Evolutionary conservation across 768 basidiomycete genomes (phyloP).

Genomic region (Tephrocybe rancida): DNA sequence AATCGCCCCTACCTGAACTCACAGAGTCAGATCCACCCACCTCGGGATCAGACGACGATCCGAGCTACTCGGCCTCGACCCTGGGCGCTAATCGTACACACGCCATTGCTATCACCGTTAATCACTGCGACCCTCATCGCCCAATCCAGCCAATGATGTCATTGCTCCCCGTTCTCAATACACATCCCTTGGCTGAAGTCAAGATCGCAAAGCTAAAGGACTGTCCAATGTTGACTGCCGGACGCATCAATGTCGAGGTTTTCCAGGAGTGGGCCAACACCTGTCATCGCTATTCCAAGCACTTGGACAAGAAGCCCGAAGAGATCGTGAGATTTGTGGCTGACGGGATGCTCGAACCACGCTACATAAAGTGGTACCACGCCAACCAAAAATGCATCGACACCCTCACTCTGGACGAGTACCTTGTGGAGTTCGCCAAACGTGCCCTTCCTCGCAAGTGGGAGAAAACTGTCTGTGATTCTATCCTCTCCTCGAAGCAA

Average conservation of each 20-base stretch:
- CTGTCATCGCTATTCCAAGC: too few relatives aligned
- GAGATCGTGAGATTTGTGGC: slow-evolving; percentile 18
- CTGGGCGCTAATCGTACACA: too few relatives aligned
- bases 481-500: slow-evolving; percentile 11
- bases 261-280: slow-evolving; percentile 20
- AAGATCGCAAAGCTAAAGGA: slow-evolving; percentile 15
- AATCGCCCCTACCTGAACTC: too few relatives aligned
- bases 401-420: slow-evolving; percentile 11
- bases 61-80: too few relatives aligned
- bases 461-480: slow-evolving; percentile 1
- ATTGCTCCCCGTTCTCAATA: too few relatives aligned
- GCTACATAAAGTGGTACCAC: slow-evolving; percentile 17
- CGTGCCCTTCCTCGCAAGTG: slow-evolving; percentile 4
- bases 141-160: too few relatives aligned
- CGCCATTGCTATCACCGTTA: too few relatives aligned
- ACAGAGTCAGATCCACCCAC: too few relatives aligned
- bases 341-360: slow-evolving; percentile 19
- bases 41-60: too few relatives aligned
- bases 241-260: slow-evolving; percentile 10
- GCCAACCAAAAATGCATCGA: slow-evolving; percentile 14
- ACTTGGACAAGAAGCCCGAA: too few relatives aligned
- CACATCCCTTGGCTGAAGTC: slow-evolving; percentile 11
- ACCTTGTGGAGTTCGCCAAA: slow-evolving; percentile 13
- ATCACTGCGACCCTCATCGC: too few relatives aligned
- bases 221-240: slow-evolving; percentile 19